These are phyloP conservation scores for Mercurialis annua DNA, from an alignment of 345 rosid species.

Conservation along the genomic window DNA sequence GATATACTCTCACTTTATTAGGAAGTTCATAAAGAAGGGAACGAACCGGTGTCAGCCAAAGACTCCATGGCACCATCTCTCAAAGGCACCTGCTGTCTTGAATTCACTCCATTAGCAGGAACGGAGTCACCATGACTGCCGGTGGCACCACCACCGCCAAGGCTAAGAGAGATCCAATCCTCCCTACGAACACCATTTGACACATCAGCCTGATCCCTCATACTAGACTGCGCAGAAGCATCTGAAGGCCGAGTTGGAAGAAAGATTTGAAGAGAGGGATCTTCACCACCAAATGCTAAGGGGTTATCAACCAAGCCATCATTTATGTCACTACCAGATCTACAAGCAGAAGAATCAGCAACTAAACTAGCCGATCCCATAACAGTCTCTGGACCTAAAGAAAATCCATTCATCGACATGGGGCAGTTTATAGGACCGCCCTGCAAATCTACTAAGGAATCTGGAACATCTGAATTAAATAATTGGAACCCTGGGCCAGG, in stretches of 20 bases:
- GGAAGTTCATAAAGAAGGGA: slow-evolving; percentile 20
- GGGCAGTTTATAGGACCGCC: slow-evolving; percentile 50
- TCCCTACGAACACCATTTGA: slow-evolving; percentile 72
- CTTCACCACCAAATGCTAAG: slow-evolving; percentile 69
- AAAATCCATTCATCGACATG: slow-evolving; percentile 59
- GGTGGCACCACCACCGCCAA: slow-evolving; percentile 67
- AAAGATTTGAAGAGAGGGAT: slow-evolving; percentile 89
- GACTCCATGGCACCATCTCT: slow-evolving; percentile 51
- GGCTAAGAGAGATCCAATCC: slow-evolving; percentile 92
- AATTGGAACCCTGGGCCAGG: slow-evolving; percentile 71
- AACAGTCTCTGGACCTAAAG: slow-evolving; percentile 52
- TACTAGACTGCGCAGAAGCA: slow-evolving; percentile 53
- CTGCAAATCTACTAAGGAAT: slow-evolving; percentile 56
- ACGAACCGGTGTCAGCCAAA: slow-evolving; percentile 76
- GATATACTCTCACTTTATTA: not conserved
- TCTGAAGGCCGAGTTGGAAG: slow-evolving; percentile 80
- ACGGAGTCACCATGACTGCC: slow-evolving; percentile 47
- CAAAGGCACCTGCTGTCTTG: slow-evolving; percentile 51
- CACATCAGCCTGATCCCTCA: slow-evolving; percentile 60
- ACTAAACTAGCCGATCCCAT: slow-evolving; percentile 42
- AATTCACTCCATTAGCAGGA: slow-evolving; percentile 47
- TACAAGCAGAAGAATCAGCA: slow-evolving; percentile 51
- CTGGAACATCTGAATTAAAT: slow-evolving; percentile 58
- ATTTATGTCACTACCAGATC: slow-evolving; percentile 42
- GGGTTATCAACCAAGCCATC: slow-evolving; percentile 84